phyloP scores from a whole-genome alignment of 176 grass and related monocot species.

The Triticum dicoccoides region DNA sequence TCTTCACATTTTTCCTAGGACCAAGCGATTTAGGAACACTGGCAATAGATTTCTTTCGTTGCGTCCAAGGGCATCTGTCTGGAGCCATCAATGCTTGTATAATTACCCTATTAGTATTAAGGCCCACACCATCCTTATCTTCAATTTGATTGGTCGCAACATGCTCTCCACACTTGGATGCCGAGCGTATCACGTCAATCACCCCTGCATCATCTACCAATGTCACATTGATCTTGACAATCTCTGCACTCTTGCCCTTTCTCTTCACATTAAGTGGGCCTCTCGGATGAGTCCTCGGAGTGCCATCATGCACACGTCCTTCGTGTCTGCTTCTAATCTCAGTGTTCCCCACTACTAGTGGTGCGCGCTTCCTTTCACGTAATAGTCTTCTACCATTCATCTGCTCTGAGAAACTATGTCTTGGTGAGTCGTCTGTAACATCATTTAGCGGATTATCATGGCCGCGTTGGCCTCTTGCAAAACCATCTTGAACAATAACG shows the following conservation, averaged over 20 bases:
- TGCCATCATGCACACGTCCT: background rate
- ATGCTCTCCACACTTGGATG: conserved; percentile 5
- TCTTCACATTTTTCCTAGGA: conserved; percentile 21
- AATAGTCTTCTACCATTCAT: background rate
- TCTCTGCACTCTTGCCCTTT: conserved; percentile 7
- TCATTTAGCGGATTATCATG: background rate
- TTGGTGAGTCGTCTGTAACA: conserved; percentile 7
- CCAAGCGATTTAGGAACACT: conserved; percentile 16
- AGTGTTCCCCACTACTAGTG: background rate
- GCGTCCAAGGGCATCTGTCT: conserved; percentile 42
- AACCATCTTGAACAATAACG: conserved; percentile 14
- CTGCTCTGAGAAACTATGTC: background rate
- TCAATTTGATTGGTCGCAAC: background rate
- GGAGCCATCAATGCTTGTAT: conserved; percentile 54
- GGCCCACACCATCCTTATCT: conserved; percentile 16
- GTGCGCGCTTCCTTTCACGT: background rate
- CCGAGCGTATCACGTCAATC: background rate
- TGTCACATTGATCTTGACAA: background rate
- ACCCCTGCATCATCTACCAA: background rate
- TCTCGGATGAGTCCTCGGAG: background rate
- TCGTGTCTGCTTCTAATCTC: conserved; percentile 5
- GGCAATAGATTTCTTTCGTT: conserved; percentile 21
- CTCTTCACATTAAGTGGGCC: background rate
- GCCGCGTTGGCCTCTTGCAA: background rate
- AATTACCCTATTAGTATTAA: conserved; percentile 24